Evolutionary conservation across 2,329 filamentous ascomycete genomes (phyloP).

Genomic region (Phoma herbarum): DNA sequence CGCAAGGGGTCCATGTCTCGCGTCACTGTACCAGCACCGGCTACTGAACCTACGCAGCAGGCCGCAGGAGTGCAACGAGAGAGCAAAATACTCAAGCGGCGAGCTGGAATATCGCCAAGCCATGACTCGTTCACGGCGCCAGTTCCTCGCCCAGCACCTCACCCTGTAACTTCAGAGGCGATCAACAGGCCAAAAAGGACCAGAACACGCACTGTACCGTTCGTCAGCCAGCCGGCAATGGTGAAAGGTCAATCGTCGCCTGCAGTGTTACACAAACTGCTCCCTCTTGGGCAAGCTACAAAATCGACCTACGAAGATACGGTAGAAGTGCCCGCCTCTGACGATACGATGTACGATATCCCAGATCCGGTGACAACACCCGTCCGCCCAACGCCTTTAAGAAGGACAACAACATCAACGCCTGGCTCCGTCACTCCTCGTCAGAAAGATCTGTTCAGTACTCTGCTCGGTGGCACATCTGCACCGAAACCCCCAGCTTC

Average conservation of each 20-base stretch:
- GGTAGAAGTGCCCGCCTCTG: constrained; percentile 24
- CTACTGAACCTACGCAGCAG: constrained; percentile 17
- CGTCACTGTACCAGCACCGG: constrained; percentile 20
- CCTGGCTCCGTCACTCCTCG: constrained; percentile 49
- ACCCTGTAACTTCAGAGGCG: constrained; percentile 1
- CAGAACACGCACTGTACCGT: constrained; percentile 20
- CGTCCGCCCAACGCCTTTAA: constrained; percentile 30
- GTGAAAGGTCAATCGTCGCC: constrained; percentile 46
- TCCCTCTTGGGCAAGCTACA: constrained; percentile 31
- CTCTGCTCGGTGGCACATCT: constrained; percentile 42
- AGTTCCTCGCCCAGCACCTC: neutral
- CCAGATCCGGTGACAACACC: constrained; percentile 35
- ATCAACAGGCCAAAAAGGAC: constrained; percentile 42
- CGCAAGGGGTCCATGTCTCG: constrained; percentile 35
- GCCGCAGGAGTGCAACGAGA: constrained; percentile 27
- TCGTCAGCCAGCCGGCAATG: constrained; percentile 17
- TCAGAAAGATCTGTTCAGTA: constrained; percentile 47
- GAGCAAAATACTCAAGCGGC: constrained; percentile 42
- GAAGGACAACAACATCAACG: constrained; percentile 16
- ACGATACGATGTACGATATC: constrained; percentile 51
- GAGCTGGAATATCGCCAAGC: constrained; percentile 29
- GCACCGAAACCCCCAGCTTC: constrained; percentile 43
- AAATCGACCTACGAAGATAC: neutral
- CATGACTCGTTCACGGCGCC: constrained; percentile 8
- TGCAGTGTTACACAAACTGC: constrained; percentile 45